Evolutionary conservation across 169 alveolate species (phyloP).

Genomic region (Eimeria sp.): DNA sequence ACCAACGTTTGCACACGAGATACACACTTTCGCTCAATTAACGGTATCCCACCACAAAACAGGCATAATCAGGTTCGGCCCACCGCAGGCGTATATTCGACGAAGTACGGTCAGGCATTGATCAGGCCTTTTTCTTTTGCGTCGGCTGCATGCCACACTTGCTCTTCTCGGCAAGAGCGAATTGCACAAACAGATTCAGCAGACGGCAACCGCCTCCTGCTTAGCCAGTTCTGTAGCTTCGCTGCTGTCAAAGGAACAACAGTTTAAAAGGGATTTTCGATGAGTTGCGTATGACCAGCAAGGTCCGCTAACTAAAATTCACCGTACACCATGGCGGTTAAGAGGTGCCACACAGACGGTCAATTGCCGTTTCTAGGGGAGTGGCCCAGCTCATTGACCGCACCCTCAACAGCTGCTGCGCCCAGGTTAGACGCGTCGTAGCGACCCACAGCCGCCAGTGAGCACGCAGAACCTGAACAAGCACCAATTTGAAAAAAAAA

Average conservation of each 20-base stretch:
- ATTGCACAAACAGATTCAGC: no score
- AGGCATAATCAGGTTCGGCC: no score
- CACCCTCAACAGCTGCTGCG: constrained; percentile 58
- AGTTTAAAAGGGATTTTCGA: neutral
- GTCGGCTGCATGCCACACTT: no score
- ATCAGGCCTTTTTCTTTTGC: no score
- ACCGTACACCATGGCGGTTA: neutral
- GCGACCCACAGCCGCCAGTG: constrained; percentile 47
- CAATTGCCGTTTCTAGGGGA: constrained; percentile 36
- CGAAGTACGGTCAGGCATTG: no score
- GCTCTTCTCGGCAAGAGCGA: no score
- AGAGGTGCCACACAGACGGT: constrained; percentile 11
- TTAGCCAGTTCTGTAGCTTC: neutral
- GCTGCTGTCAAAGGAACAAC: neutral
- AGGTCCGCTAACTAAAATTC: neutral
- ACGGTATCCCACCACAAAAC: no score
- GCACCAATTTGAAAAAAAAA: neutral
- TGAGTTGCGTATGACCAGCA: neutral
- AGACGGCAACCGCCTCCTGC: no score
- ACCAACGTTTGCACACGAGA: no score
- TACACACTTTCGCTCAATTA: no score
- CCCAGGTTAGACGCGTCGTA: constrained; percentile 16
- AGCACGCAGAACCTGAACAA: constrained; percentile 42
- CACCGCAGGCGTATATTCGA: no score
- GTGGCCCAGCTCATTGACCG: constrained; percentile 61